These are phyloP conservation scores for Trifolium fragiferum DNA, from an alignment of 306 rosid species.

Conservation along the genomic window DNA sequence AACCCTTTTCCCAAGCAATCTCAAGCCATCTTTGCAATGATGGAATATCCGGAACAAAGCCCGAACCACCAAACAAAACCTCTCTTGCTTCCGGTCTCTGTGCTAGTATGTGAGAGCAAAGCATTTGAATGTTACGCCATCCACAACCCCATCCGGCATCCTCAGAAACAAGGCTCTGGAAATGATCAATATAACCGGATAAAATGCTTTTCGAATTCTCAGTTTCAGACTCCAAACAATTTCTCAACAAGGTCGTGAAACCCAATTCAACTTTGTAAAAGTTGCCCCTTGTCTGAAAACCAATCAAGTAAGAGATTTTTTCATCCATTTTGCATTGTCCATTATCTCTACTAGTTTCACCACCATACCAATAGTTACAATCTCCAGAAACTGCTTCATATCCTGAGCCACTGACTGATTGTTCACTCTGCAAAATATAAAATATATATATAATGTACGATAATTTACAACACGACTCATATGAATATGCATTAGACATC, in stretches of 20 bases:
- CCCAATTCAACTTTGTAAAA: conserved; percentile 67
- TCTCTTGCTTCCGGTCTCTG: conserved; percentile 62
- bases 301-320: conserved; percentile 58
- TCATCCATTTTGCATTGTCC: conserved; percentile 48
- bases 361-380: conserved; percentile 30
- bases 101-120: conserved; percentile 69
- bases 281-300: conserved; percentile 54
- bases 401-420: conserved; percentile 29
- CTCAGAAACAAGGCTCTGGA: conserved; percentile 65
- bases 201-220: conserved; percentile 55
- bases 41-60: conserved; percentile 75
- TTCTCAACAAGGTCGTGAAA: conserved; percentile 65
- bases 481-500: background rate
- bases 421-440: conserved; percentile 49
- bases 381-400: conserved; percentile 35
- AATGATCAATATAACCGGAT: conserved; percentile 74
- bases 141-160: conserved; percentile 94
- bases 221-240: conserved; percentile 73
- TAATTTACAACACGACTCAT: too few relatives aligned
- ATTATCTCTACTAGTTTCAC: conserved; percentile 36
- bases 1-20: conserved; percentile 90
- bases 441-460: too few relatives aligned
- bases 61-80: conserved; percentile 73
- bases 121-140: conserved; percentile 90
- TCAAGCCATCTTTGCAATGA: conserved; percentile 92